Evolutionary conservation across 2,329 filamentous ascomycete species (phyloP), one percentile per base, ranked within the genome.

Genomic region (Corinectria fuckeliana): DNA sequence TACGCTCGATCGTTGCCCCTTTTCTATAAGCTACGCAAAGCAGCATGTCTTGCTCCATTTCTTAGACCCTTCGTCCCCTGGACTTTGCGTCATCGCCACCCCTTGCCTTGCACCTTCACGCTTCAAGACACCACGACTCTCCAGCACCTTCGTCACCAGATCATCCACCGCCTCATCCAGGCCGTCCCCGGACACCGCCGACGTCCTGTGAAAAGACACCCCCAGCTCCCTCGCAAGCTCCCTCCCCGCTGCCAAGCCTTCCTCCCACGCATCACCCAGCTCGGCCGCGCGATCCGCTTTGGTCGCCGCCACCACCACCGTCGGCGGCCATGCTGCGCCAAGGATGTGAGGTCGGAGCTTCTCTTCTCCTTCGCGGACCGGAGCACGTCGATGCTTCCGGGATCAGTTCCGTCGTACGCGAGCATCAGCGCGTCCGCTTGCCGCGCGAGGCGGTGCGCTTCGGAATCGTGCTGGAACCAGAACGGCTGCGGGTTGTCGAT

Each of bases 131-230:
- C 62, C 64, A 39, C 56, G 56, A 25, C 32, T 44, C 52, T 59
- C 56, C 32, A 67, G 34, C 18, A 64, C 62, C 41, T 25, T 56
- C 13, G 56, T 55, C 39, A 60, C 54, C 54, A 67, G 36, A 54
- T 67, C 64, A 49, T 67, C 65, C 34, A 66, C 60, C 3, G 42
- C 60, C 51, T 67, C 64, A 42, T 61, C 61, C 9, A 67, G 60
- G 9, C 65, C 64, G 16, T 67, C 62, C 14, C 64, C 64, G 53
- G 60, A 63, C 45, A 65, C 53, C 23, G 64, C 53, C 23, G 64
- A 65, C 21, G 50, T 54, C 25, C 58, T 53, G 53, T 62, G 63
- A 53, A 67, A 67, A 34, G 55, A 52, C 14, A 42, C 64, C 30
- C 54, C 64, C 11, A 67, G 18, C 28, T 32, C 36, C 21, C 30